Evolutionary conservation across 305 asterid species (phyloP), one percentile per base, ranked within the genome.

Genomic region (Solanum chacoense): DNA sequence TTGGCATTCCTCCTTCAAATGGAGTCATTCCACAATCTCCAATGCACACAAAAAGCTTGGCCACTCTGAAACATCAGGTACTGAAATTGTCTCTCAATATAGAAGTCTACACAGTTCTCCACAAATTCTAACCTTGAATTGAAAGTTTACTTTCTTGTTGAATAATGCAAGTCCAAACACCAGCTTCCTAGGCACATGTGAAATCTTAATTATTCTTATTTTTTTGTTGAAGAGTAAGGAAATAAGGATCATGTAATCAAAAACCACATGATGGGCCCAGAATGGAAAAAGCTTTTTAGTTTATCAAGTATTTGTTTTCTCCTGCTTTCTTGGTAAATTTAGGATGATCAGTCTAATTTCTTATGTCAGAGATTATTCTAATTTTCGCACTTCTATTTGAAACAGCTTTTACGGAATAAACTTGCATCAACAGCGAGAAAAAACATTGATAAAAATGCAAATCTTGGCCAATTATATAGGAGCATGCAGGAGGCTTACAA

Each of bases 11-110:
- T 93, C 99, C 99, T 78, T 91, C 99, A 40, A 97, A 97, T 90
- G 99, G 99, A 80, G 99, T 97, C 87, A 96, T 97, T 90, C 99
- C 99, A 3, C 99, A 96, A 91, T 96, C 99, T 31, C 99, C 99
- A 7, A 97, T 97, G 99, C 99, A 97, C 88, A 97, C 99, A 0
- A 97, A 95, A 90, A 96, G 98, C 90, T 91, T 97, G 92, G 99
- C 99, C 74, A 96, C 99, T 79, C 93, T 97, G 88, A 97, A 97
- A 91, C 99, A 97, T 92, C 99, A 96, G 98, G 99, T 95, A 91
- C 84, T 71, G 80, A 85, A 31, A 18, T 16, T 88, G 11, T 37
- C 80, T 38, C 14, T 28, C 13, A 40, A 31, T 32, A 11, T 5
- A 0, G 4, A 35, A 24, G 7, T 69, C 34, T 65, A 80, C 67